These are phyloP conservation scores for Colletotrichum costaricense DNA, from an alignment of 2,329 filamentous ascomycete genomes.

Conservation along the genomic window DNA sequence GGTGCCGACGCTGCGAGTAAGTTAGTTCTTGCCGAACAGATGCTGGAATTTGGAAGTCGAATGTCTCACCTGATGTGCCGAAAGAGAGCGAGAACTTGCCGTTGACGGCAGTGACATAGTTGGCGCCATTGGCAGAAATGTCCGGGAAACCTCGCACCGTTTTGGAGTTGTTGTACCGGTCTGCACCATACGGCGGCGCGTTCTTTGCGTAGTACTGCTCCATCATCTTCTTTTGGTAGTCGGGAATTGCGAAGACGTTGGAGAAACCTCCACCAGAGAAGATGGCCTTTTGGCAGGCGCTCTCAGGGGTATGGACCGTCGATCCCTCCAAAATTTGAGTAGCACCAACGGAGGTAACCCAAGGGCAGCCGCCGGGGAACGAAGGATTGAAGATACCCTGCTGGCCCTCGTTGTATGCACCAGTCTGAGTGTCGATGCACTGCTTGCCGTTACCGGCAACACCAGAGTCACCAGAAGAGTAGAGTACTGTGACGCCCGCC, in stretches of 20 bases:
- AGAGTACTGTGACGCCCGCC: slow-evolving; percentile 61
- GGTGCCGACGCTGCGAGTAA: slow-evolving; percentile 43
- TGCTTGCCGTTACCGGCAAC: slow-evolving; percentile 52
- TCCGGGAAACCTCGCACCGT: slow-evolving; percentile 61
- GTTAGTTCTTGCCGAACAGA: neutral
- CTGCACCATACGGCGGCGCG: slow-evolving; percentile 53
- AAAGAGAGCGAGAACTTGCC: slow-evolving; percentile 55
- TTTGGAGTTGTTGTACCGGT: slow-evolving; percentile 56
- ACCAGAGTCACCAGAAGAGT: slow-evolving; percentile 62
- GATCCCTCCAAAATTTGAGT: slow-evolving; percentile 56
- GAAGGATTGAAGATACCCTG: slow-evolving; percentile 55
- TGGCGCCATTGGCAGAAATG: slow-evolving; percentile 56
- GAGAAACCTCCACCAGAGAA: slow-evolving; percentile 61
- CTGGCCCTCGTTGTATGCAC: slow-evolving; percentile 44
- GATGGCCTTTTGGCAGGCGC: slow-evolving; percentile 58
- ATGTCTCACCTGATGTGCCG: slow-evolving; percentile 55
- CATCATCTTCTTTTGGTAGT: slow-evolving; percentile 57
- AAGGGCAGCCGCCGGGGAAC: slow-evolving; percentile 60
- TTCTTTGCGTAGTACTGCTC: slow-evolving; percentile 52
- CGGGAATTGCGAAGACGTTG: slow-evolving; percentile 58
- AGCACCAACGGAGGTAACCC: slow-evolving; percentile 63
- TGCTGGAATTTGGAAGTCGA: neutral
- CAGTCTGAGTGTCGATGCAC: slow-evolving; percentile 48
- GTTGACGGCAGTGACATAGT: slow-evolving; percentile 55
- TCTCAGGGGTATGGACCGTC: slow-evolving; percentile 52